phyloP scores from a whole-genome alignment of 805 yeast species.

The Ogataea saltuana region DNA sequence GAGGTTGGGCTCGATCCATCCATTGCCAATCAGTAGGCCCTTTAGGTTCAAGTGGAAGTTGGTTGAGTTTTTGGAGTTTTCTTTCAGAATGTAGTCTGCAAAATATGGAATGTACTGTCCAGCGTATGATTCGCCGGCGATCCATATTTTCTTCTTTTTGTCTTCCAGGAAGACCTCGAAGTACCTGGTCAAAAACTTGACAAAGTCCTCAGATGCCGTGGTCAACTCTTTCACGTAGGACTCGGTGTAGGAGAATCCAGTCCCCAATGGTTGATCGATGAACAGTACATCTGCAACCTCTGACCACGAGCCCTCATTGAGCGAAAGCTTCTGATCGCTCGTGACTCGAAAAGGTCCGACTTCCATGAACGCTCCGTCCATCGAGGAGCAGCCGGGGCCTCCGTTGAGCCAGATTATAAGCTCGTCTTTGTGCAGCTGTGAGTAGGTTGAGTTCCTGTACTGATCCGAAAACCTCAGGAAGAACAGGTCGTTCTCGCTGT shows the following conservation, averaged over 20 bases:
- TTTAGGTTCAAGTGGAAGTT: slow-evolving; percentile 44
- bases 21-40: slow-evolving; percentile 84
- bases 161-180: slow-evolving; percentile 75
- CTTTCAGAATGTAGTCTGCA: slow-evolving; percentile 58
- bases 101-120: slow-evolving; percentile 95
- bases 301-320: slow-evolving; percentile 82
- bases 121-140: slow-evolving; percentile 96
- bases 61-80: slow-evolving; percentile 39
- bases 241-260: slow-evolving; percentile 77
- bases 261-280: slow-evolving; percentile 93
- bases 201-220: slow-evolving; percentile 62
- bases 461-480: slow-evolving; percentile 67
- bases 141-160: slow-evolving; percentile 56
- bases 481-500: slow-evolving; percentile 60
- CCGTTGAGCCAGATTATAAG: slow-evolving; percentile 91
- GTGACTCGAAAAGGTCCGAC: slow-evolving; percentile 81
- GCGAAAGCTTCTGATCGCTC: slow-evolving; percentile 37
- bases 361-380: slow-evolving; percentile 96
- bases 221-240: slow-evolving; percentile 54
- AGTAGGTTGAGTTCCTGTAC: not conserved
- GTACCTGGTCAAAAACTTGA: slow-evolving; percentile 65
- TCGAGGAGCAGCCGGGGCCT: slow-evolving; percentile 97
- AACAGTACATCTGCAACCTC: slow-evolving; percentile 75
- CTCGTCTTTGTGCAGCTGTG: slow-evolving; percentile 30
- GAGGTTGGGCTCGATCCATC: slow-evolving; percentile 87